A percentile compares a stretch with the other conserved stretches of the same genome.
Conservation (phyloP, 2,329 filamentous ascomycete species). For the Fusarium sororula region DNA sequence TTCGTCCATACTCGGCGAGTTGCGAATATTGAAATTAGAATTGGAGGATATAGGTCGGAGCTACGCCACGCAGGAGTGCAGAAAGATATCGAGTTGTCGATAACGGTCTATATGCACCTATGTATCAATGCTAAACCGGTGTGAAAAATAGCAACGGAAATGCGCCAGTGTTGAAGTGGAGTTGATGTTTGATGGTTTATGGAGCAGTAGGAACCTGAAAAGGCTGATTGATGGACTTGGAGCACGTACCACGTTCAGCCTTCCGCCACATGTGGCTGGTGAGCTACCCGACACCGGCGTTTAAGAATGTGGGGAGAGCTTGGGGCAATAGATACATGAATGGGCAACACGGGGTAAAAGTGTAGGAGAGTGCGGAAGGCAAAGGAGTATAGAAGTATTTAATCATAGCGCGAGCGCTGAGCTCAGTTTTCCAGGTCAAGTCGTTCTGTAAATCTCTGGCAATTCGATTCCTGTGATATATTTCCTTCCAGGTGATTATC, state of each 20-base stretch:
- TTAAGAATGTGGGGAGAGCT: background rate
- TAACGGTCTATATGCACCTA: background rate
- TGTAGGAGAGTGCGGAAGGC: background rate
- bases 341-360: background rate
- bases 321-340: background rate
- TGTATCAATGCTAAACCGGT: slow-evolving; percentile 1
- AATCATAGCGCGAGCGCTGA: background rate
- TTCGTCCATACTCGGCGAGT: slow-evolving; percentile 68
- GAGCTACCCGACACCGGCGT: slow-evolving; percentile 16
- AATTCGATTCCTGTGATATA: background rate
- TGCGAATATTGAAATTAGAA: background rate
- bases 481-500: slow-evolving; percentile 10
- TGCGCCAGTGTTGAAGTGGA: slow-evolving; percentile 30
- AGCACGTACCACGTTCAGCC: slow-evolving; percentile 20
- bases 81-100: background rate
- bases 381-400: background rate
- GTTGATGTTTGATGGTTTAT: slow-evolving; percentile 8
- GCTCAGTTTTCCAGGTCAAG: too few relatives aligned
- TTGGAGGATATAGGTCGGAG: background rate
- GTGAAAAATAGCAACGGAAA: slow-evolving; percentile 28
- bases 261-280: slow-evolving; percentile 33
- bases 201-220: slow-evolving; percentile 19
- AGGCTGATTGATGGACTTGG: slow-evolving; percentile 21
- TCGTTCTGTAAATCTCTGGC: background rate
- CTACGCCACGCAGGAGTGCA: background rate